These are phyloP conservation scores for Oryza australiensis DNA, from an alignment of 176 grass and related monocot genomes.

Conservation along the genomic window DNA sequence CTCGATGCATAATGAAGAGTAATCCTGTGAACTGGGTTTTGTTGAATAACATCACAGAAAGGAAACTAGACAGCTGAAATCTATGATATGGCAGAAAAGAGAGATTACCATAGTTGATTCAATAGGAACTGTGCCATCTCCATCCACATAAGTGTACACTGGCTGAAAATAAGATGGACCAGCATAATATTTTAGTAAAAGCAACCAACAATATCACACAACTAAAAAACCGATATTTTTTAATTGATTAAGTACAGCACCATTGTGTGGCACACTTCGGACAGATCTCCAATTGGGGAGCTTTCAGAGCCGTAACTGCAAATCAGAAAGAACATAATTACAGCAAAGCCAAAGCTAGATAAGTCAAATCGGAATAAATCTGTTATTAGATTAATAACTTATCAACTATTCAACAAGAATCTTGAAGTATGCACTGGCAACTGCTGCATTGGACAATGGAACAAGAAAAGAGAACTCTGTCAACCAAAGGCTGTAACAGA, in stretches of 20 bases:
- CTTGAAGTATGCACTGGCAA: neutral
- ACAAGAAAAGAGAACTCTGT: neutral
- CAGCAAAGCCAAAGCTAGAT: constrained; percentile 23
- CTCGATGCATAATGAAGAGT: neutral
- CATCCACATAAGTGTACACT: constrained; percentile 80
- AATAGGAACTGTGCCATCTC: constrained; percentile 84
- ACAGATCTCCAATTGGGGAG: constrained; percentile 78
- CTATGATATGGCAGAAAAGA: neutral
- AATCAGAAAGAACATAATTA: constrained; percentile 12
- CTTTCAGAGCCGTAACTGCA: constrained; percentile 88
- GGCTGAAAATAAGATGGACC: constrained; percentile 58
- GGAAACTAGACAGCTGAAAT: neutral
- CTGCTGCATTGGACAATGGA: neutral
- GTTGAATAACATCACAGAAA: neutral
- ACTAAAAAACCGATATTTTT: constrained; percentile 15
- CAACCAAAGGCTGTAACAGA: neutral
- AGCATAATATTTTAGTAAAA: constrained; percentile 24
- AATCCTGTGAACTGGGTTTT: neutral
- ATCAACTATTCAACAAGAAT: neutral
- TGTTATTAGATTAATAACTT: neutral
- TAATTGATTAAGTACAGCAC: constrained; percentile 46
- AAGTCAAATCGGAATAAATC: neutral
- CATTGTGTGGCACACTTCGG: constrained; percentile 81
- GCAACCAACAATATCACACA: constrained; percentile 12
- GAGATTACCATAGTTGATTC: constrained; percentile 75